These are phyloP conservation scores for Talaromyces amestolkiae DNA, from an alignment of 2,329 filamentous ascomycete genomes.

Conservation along the genomic window DNA sequence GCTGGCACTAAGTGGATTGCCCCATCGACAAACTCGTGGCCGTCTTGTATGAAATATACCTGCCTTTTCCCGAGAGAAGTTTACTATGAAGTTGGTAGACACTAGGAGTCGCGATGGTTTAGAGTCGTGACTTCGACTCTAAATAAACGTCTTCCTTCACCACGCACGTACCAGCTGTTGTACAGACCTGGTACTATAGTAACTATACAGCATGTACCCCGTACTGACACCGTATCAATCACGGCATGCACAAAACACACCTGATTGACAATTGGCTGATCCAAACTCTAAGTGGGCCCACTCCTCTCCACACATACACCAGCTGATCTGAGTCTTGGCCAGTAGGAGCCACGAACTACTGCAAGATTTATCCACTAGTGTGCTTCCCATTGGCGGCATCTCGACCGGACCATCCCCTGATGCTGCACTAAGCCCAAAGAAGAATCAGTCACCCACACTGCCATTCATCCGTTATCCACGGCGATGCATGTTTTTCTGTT, in stretches of 20 bases:
- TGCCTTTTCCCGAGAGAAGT: background rate
- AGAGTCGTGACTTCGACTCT: background rate
- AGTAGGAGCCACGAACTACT: background rate
- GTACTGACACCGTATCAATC: background rate
- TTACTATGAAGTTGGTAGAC: background rate
- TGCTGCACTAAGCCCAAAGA: background rate
- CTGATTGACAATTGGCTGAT: constrained; percentile 1
- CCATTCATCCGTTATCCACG: background rate
- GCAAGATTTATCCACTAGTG: background rate
- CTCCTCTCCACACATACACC: background rate
- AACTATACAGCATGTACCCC: background rate
- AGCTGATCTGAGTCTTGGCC: constrained; percentile 17
- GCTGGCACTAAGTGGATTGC: background rate
- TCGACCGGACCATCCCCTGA: background rate
- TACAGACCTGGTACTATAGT: background rate
- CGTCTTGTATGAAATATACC: background rate
- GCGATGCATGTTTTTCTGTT: background rate
- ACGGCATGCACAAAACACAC: background rate
- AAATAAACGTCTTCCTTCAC: background rate
- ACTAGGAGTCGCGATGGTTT: background rate
- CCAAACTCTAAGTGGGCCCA: background rate
- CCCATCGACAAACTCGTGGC: background rate
- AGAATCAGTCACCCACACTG: background rate
- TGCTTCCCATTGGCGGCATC: background rate
- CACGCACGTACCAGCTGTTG: background rate